phyloP scores from a whole-genome alignment of 495 filamentous ascomycete species.

The Cenococcum geophilum region DNA sequence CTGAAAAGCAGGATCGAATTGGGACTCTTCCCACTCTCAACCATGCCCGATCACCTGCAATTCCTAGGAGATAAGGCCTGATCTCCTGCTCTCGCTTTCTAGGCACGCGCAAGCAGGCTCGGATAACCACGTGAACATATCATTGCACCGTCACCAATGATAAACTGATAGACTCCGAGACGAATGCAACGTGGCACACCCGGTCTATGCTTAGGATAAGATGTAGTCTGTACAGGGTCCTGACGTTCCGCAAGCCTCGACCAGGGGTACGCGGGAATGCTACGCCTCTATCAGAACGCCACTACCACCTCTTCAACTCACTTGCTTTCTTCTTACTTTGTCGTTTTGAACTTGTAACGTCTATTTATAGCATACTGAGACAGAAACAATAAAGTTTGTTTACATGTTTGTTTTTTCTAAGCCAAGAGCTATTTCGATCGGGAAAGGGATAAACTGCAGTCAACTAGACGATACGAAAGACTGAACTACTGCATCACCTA shows the following conservation, averaged over 20 bases:
- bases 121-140: constrained; percentile 6
- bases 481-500: too few species aligned
- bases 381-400: too few species aligned
- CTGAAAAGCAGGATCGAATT: neutral
- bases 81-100: neutral
- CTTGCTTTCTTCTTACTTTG: neutral
- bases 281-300: neutral
- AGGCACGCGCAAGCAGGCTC: constrained; percentile 4
- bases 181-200: neutral
- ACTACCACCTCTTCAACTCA: neutral
- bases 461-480: too few species aligned
- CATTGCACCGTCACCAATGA: constrained; percentile 1
- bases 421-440: too few species aligned
- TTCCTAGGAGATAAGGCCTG: neutral
- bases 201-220: neutral
- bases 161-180: neutral
- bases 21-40: neutral
- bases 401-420: too few species aligned
- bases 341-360: neutral
- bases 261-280: neutral
- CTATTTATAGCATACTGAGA: neutral
- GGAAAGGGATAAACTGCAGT: too few species aligned
- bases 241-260: neutral
- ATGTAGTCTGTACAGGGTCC: neutral
- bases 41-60: neutral